Base-by-base conservation (phyloP, 371 early-diverging fungal genomes). In the Entomophthora muscae region DNA sequence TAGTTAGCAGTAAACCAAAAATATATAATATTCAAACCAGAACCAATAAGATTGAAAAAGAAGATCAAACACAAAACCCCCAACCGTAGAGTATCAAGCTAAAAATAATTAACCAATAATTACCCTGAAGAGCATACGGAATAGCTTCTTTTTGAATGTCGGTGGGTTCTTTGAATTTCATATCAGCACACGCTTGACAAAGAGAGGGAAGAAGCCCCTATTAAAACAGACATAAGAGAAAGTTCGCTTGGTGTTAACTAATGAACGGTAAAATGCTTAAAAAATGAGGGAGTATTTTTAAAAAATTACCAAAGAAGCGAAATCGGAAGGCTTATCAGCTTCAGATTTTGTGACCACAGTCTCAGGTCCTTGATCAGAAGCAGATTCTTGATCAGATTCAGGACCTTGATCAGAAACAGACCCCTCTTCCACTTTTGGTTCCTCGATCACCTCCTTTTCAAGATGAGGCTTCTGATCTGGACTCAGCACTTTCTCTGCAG, bases 81-180 rank as follows among this genome's bases (percentile, higher is more conserved):
- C n/a, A n/a, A n/a, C n/a, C n/a, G n/a, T n/a, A n/a, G n/a, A n/a
- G n/a, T n/a, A 57, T 31, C 3, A 42, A 55, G 12, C 32, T 52
- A 22, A 32, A 24, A 1, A 30, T 64, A 13, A 30, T 31, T 28
- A 22, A 23, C 5, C 24, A 0, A 21, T 32, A 32, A 13, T 55
- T 69, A 68, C 77, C 90, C 70, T 88, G 81, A 23, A 94, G 75
- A 13, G 94, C 86, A 80, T 82, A 82, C 27, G 95, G 97, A 66
- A 96, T 90, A 1, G 91, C 79, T 70, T 87, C 86, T 62, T 75
- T 75, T 74, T 96, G 96, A 71, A 96, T 98, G 63, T 90, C 90
- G 24, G 98, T 92, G 1, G 98, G 98, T 56, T 79, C 75, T 66
- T 86, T 93, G 73, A 83, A 95, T 53, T 88, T 89, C 58, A 93